Base-by-base conservation (phyloP, 2,329 filamentous ascomycete species). In the Xylaria sp. region DNA sequence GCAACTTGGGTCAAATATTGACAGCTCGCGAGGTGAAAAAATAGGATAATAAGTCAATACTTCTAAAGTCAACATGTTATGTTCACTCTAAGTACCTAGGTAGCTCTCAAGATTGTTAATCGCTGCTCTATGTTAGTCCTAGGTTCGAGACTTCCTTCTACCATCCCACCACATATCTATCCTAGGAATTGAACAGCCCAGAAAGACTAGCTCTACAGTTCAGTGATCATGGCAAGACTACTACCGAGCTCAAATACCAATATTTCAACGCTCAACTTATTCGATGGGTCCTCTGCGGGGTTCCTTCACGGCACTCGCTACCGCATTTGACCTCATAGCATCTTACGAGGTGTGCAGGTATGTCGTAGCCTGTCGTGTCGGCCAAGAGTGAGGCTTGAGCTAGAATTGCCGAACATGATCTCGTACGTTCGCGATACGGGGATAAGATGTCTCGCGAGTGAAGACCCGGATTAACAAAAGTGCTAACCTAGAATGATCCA, bases 401-500 rank as follows among this genome's bases (percentile, higher is more conserved):
- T 54, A 9, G 31, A 31, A 34, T 20, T 12, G 39, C 25, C 37
- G 20, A 28, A 55, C 20, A 5, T 18, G 51, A 31, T 55, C 25
- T 61, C n/a, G 46, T 44, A 51, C 28, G 31, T 18, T 34, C 5
- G 15, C 56, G 23, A 54, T 55, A 15, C 31, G 25, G 64, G 46
- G 56, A 37, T 50, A 34, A 13, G 25, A n/a, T 57, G 46, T 58
- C 51, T 46, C 15, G 44, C 37, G 54, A 67, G 52, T 34, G 39
- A 39, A 46, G 56, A 44, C 41, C 20, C 6, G 25, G 31, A 50
- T 64, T 23, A n/a, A 39, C 55, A 20, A 23, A 20, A 60, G 55
- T 56, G n/a, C 31, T n/a, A 25, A 3, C 23, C 23, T 25, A 31
- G 31, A 65, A 25, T 34, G 20, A 15, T 25, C 1, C 15, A 54